Evolutionary conservation across 306 rosid species (phyloP), one percentile per base, ranked within the genome.

Genomic region (Myrica gale): DNA sequence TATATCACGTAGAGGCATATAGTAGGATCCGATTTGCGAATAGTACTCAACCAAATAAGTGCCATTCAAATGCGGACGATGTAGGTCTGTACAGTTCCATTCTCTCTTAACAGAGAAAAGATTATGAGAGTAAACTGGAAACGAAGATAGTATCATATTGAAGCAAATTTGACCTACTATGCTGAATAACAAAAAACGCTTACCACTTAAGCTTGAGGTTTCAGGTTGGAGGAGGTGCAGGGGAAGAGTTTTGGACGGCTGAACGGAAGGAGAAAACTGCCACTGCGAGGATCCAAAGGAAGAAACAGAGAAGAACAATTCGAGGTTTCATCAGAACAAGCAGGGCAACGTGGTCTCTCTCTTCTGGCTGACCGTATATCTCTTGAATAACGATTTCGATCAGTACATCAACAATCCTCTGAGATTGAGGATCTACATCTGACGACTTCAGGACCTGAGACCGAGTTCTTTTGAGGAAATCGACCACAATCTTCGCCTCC

Each of bases 141-240:
- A 1, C 32, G 32, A 26, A 26, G 32, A 26, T 1, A 1, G 32
- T 26, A 26, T 5, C 50, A 41, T 7, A n/a, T 15, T 26, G 48
- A 1, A 63, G 47, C 69, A 77, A 46, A 55, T 6, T 43, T 55
- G 13, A 76, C 67, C 44, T 15, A 72, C 32, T 17, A 71, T 56
- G 63, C 61, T 77, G 9, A 51, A 47, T 11, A 69, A 55, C n/a
- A 50, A 73, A 73, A 62, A 39, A 21, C 65, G 19, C 84, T 73
- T 73, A 83, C 81, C 65, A 41, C 63, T 78, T 12, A 43, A 4
- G 4, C 21, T 55, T 60, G 17, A 81, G 23, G 76, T 67, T 77
- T 90, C 83, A 92, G 57, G 97, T 90, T 48, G 97, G 96, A 57
- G 37, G 65, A 43, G 85, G 85, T 43, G 84, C 80, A 4, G 13